These are phyloP conservation scores for Colletotrichum lentis DNA, from an alignment of 2,329 filamentous ascomycete species.

Conservation along the genomic window DNA sequence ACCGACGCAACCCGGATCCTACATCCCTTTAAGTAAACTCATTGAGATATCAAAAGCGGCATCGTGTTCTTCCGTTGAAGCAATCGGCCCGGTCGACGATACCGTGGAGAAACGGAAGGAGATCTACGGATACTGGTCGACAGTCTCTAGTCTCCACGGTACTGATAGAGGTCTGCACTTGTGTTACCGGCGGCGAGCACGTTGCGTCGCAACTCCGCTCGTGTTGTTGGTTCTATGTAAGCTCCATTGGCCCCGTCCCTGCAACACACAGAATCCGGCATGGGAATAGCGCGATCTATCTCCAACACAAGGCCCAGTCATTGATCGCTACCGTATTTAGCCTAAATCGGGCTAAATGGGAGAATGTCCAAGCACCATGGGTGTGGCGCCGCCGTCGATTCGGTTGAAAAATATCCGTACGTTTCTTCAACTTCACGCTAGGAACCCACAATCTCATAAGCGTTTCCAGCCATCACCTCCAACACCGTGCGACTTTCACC, in stretches of 20 bases:
- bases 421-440: conserved; percentile 2
- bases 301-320: not conserved
- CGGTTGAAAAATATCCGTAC: no score
- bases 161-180: not conserved
- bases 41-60: not conserved
- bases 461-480: not conserved
- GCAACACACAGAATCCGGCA: not conserved
- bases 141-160: no score
- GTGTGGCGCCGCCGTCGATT: not conserved
- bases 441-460: conserved; percentile 7
- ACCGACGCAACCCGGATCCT: no score
- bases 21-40: not conserved
- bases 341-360: conserved; percentile 34
- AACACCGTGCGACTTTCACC: conserved; percentile 1
- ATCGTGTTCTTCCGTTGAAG: not conserved
- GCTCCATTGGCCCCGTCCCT: not conserved
- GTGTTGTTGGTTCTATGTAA: conserved; percentile 20
- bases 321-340: conserved; percentile 22
- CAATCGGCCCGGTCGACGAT: not conserved
- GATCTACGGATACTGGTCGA: not conserved
- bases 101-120: not conserved
- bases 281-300: conserved; percentile 24
- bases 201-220: conserved; percentile 7
- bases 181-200: not conserved
- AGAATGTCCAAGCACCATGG: conserved; percentile 22